Percentiles rank a stretch among this genome's conserved stretches.
Conservation (phyloP, 2,329 filamentous ascomycete genomes). For the Didymella exigua region DNA sequence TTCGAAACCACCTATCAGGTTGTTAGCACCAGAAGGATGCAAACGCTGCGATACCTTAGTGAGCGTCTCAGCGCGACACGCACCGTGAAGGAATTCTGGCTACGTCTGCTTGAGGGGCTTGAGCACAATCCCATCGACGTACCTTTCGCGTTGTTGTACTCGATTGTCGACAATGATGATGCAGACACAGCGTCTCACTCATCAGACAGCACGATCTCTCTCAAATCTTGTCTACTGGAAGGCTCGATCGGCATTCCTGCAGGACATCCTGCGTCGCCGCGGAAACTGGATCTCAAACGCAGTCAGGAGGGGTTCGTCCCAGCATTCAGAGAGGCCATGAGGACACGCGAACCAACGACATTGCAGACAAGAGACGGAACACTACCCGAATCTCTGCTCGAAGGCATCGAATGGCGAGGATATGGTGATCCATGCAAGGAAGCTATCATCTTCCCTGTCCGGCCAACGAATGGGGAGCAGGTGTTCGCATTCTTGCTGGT, state of each 20-base stretch:
- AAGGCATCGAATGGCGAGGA: slow-evolving; percentile 42
- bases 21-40: slow-evolving; percentile 46
- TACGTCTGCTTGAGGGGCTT: slow-evolving; percentile 56
- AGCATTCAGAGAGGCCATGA: slow-evolving; percentile 43
- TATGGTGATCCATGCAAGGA: slow-evolving; percentile 42
- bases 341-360: slow-evolving; percentile 37
- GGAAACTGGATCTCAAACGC: slow-evolving; percentile 35
- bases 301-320: slow-evolving; percentile 40
- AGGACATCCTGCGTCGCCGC: slow-evolving; percentile 37
- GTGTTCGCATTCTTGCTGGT: slow-evolving; percentile 41
- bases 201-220: slow-evolving; percentile 33
- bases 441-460: slow-evolving; percentile 41
- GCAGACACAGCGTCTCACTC: slow-evolving; percentile 33
- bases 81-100: slow-evolving; percentile 52
- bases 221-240: slow-evolving; percentile 41
- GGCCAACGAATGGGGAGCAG: slow-evolving; percentile 38
- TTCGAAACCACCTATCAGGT: slow-evolving; percentile 50
- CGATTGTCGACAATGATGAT: slow-evolving; percentile 37
- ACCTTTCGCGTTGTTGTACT: slow-evolving; percentile 43
- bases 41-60: slow-evolving; percentile 48
- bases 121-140: slow-evolving; percentile 47
- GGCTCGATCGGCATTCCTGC: slow-evolving; percentile 41
- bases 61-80: slow-evolving; percentile 42
- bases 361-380: slow-evolving; percentile 35
- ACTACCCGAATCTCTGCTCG: slow-evolving; percentile 33